Base-by-base conservation (phyloP, 345 rosid genomes). In the Acer negundo region DNA sequence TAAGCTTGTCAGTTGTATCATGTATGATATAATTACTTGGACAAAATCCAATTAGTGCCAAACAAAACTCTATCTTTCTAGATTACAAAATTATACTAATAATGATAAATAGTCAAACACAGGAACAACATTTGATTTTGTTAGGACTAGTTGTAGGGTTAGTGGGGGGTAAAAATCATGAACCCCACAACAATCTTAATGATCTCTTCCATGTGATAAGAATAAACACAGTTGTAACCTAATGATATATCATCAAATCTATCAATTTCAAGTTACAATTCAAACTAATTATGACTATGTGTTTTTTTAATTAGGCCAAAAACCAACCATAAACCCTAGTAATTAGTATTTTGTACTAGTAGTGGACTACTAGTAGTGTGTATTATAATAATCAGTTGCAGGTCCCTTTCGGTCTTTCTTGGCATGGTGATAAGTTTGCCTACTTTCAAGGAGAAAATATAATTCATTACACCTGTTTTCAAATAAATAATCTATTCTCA, bases 81-180 rank as follows among this genome's bases (percentile, higher is more conserved):
- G 19, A 53, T 53, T 15, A 53, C 58, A 53, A 16, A 53, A 15
- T 4, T 16, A 53, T 16, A 53, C n/a, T 16, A 53, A 53, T 53
- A 15, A 53, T 53, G 58, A 53, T 35, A 53, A 53, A 53, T 17
- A 53, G 58, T 49, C 58, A 4, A 53, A 46, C 58, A 16, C 58
- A 16, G n/a, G 38, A 35, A 35, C 38, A 53, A 53, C 58, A 53
- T 16, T 53, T 53, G n/a, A 53, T 16, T 49, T 15, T 53, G n/a
- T 53, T 53, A 16, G 58, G 58, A 16, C 58, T 3, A 51, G 58
- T 51, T 51, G 58, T 16, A n/a, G 55, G 55, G 55, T 42, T 7
- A 66, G 20, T 35, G 69, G 26, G 70, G 70, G n/a, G 1, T 16
- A 44, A 22, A 68, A 68, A 68, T 68, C 71, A 68, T 68, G 16